Evolutionary conservation across 257 asterid species (phyloP), one percentile per base, ranked within the genome.

Genomic region (Penstemon eatonii): DNA sequence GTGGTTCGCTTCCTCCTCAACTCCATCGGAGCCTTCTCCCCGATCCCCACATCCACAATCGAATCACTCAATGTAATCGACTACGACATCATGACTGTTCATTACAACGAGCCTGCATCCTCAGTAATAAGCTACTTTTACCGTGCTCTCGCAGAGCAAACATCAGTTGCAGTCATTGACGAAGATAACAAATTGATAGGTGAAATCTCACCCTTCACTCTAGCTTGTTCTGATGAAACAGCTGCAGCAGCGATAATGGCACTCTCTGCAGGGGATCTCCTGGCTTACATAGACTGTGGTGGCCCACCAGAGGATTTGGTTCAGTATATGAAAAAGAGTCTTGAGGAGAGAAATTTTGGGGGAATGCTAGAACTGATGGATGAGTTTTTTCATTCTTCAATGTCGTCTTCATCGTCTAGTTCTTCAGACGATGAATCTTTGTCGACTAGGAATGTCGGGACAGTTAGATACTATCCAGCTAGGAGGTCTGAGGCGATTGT

Each of bases 1-100:
- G 73, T 91, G 3, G 71, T 83, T 19, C 95, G 97, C 13, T 91
- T 78, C 84, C 80, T 89, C 75, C 93, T 91, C 77, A 91, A 83
- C 70, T 84, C 91, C 53, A 79, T 91, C 5, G 86, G 89, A 62
- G 82, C 84, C 58, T 91, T 91, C 83, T 87, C 89, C 42, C 95
- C 96, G 0, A 65, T 78, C 52, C 84, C 95, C 4, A 77, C 94
- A n/a, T 78, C 39, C 52, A 47, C 83, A 47, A 71, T 91, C 37
- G 82, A 85, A 19, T 84, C 90, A 0, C 91, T 91, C 65, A 70
- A 79, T 33, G 51, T 89, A 66, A 84, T 89, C 51, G 86, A 85
- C 50, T 78, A 10, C 1, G 76, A 85, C 39, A 72, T 85, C 71
- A 84, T 85, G 90, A 74, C 91, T 2, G 66, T 89, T 11, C 71